These are phyloP conservation scores for Teunomyces lycoperdinae DNA, from an alignment of 805 yeast genomes.

Conservation along the genomic window DNA sequence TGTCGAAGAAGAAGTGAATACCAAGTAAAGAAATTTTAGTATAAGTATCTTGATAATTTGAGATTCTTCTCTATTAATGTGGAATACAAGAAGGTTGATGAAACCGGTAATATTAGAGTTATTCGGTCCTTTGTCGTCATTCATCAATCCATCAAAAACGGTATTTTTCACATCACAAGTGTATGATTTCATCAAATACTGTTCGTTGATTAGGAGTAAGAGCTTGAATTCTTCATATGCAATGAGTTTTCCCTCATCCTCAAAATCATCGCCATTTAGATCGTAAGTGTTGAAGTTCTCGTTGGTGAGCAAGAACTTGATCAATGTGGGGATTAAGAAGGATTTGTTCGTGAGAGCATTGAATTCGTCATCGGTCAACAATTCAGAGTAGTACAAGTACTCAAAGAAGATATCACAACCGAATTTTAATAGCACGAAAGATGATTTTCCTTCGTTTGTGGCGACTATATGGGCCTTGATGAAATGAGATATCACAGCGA, in stretches of 20 bases:
- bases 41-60: conserved; percentile 71
- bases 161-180: conserved; percentile 35
- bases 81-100: conserved; percentile 54
- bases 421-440: conserved; percentile 35
- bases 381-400: conserved; percentile 34
- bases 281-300: conserved; percentile 35
- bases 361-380: conserved; percentile 35
- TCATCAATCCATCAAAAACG: conserved; percentile 54
- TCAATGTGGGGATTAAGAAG: conserved; percentile 26
- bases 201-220: conserved; percentile 78
- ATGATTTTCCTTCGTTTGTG: conserved; percentile 17
- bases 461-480: conserved; percentile 24
- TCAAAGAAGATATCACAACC: conserved; percentile 41
- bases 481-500: conserved; percentile 37
- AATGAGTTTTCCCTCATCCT: conserved; percentile 53
- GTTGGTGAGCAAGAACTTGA: conserved; percentile 29
- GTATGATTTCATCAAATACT: conserved; percentile 66
- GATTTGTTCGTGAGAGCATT: conserved; percentile 23
- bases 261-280: conserved; percentile 33
- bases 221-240: conserved; percentile 66
- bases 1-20: conserved; percentile 65
- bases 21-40: conserved; percentile 70
- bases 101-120: conserved; percentile 54
- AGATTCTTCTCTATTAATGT: conserved; percentile 75
- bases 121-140: conserved; percentile 17